Percentiles rank a stretch among this genome's conserved stretches.
These are phyloP conservation scores for Arthrobotrys iridis DNA, from an alignment of 2,329 filamentous ascomycete species.

Conservation along the genomic window DNA sequence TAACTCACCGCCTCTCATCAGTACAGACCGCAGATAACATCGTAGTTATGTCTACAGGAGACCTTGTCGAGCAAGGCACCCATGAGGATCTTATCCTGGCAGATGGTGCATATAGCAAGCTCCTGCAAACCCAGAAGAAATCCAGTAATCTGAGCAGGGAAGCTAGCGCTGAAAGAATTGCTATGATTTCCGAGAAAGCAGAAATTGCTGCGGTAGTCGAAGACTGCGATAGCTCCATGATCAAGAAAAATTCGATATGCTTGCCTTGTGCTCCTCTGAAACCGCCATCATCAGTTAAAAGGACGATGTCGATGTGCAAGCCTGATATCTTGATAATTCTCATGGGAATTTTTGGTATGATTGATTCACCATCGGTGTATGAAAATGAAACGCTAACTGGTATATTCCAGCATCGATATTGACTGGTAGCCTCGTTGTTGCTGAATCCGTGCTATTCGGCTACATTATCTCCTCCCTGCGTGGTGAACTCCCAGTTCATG, in stretches of 20 bases:
- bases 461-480: constrained; percentile 65
- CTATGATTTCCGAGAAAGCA: constrained; percentile 24
- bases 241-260: constrained; percentile 42
- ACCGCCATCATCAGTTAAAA: constrained; percentile 30
- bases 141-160: constrained; percentile 54
- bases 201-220: constrained; percentile 20
- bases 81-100: constrained; percentile 59
- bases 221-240: constrained; percentile 12
- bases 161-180: constrained; percentile 39
- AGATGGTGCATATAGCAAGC: constrained; percentile 59
- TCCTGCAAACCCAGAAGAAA: constrained; percentile 62
- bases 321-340: constrained; percentile 41
- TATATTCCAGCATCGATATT: constrained; percentile 61
- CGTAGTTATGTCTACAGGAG: constrained; percentile 62
- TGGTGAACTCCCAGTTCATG: constrained; percentile 63
- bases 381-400: constrained; percentile 7
- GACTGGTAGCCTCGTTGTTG: constrained; percentile 68
- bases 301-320: constrained; percentile 43
- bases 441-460: constrained; percentile 70
- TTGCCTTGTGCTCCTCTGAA: constrained; percentile 6
- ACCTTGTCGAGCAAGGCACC: constrained; percentile 61
- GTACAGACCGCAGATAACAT: constrained; percentile 62
- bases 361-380: background rate
- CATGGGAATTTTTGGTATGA: constrained; percentile 34
- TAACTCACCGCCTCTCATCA: constrained; percentile 63